A percentile compares a stretch with the other conserved stretches of the same genome.
These are phyloP conservation scores for Suillus americanus DNA, from an alignment of 768 basidiomycete genomes.

Conservation along the genomic window DNA sequence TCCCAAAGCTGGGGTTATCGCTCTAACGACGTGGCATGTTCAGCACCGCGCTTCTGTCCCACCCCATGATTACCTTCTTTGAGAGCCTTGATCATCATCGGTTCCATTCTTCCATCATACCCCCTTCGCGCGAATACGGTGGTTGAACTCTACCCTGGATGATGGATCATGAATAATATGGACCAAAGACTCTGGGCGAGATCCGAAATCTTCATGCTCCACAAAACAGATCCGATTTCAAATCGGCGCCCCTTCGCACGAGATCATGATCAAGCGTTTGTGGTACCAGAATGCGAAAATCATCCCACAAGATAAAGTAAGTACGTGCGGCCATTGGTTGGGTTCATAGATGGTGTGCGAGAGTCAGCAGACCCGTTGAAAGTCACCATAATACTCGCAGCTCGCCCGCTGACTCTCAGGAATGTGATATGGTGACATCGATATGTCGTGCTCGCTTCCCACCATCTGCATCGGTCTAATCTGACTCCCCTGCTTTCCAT, in stretches of 20 bases:
- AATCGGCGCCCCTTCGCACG: not conserved
- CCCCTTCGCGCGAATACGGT: not conserved
- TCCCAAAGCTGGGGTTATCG: not conserved
- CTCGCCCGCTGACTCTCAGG: not conserved
- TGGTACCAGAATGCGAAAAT: not conserved
- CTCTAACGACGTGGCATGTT: not conserved
- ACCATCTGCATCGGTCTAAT: not conserved
- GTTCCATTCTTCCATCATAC: not conserved
- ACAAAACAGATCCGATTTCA: not conserved
- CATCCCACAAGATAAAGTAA: not conserved
- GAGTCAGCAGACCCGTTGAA: not conserved
- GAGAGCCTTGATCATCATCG: not conserved
- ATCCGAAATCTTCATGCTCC: constrained; percentile 1
- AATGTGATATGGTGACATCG: not conserved
- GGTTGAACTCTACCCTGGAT: not conserved
- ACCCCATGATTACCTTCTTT: not conserved
- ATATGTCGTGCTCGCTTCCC: not conserved
- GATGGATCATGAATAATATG: not conserved
- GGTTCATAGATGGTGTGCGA: not conserved
- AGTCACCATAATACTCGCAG: not conserved
- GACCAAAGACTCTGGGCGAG: not conserved
- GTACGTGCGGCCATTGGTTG: not conserved
- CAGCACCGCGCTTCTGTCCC: not conserved
- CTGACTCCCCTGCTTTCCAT: not conserved
- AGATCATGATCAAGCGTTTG: not conserved